phyloP scores from a whole-genome alignment of 345 rosid species.

The Geranium rotundifolium region DNA sequence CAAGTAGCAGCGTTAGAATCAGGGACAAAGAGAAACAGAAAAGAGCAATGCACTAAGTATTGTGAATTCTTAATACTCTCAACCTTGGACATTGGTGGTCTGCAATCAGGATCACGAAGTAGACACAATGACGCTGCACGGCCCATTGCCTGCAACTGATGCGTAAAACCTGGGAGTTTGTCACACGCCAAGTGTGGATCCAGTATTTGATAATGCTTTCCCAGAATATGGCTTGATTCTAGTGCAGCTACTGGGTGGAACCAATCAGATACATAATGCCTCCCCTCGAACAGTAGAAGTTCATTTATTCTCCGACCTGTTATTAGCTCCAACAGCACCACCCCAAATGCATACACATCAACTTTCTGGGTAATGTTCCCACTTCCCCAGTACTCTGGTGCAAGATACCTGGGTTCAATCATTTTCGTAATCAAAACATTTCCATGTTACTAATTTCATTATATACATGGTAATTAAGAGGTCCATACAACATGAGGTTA shows the following conservation, averaged over 20 bases:
- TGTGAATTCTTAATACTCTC: not conserved
- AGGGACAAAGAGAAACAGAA: not conserved
- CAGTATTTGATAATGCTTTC: slow-evolving; percentile 16
- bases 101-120: slow-evolving; percentile 34
- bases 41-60: not conserved
- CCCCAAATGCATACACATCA: slow-evolving; percentile 63
- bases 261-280: slow-evolving; percentile 33
- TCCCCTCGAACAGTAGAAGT: slow-evolving; percentile 28
- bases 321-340: slow-evolving; percentile 50
- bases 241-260: slow-evolving; percentile 28
- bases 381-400: slow-evolving; percentile 46
- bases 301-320: slow-evolving; percentile 39
- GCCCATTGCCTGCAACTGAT: slow-evolving; percentile 37
- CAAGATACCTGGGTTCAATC: slow-evolving; percentile 38
- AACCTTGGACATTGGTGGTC: slow-evolving; percentile 58
- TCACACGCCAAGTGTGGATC: slow-evolving; percentile 33
- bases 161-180: slow-evolving; percentile 17
- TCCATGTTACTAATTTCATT: not conserved
- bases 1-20: not conserved
- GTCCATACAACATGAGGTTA: no score
- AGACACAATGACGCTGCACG: slow-evolving; percentile 39
- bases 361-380: slow-evolving; percentile 39
- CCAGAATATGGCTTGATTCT: slow-evolving; percentile 21
- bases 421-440: not conserved
- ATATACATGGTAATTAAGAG: no score